Base-by-base conservation (phyloP, 805 yeast species). In the Yarrowia sp. region DNA sequence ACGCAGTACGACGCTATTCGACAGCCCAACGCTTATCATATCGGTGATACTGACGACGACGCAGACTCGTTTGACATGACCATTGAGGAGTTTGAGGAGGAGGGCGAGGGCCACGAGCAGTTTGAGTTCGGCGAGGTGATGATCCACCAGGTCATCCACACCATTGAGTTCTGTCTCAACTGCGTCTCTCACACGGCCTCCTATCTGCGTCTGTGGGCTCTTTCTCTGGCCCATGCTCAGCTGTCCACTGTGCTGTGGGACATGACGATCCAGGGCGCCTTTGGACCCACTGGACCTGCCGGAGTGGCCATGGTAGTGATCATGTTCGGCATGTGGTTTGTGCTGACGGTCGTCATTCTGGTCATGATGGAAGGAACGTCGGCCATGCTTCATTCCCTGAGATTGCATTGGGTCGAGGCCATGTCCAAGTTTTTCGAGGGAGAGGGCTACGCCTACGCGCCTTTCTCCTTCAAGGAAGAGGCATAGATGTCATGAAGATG, bases 341-440 rank as follows among this genome's bases (percentile, higher is more conserved):
- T 84, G 2, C 80, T 94, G 64, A 92, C 99, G 0, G 93, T 92
- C 22, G 86, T 90, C 69, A 92, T 94, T 68, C 81, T 94, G 70
- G 99, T 94, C 18, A 78, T 89, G 63, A 94, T 94, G 99, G 99
- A 94, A 76, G 99, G 99, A 63, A 94, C 99, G 0, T 89, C 97
- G 36, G 99, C 99, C 21, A 94, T 94, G 99, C 82, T 94, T 71
- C 99, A 94, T 76, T 87, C 97, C 19, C 82, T 94, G 71, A 88
- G 99, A 77, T 80, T 94, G 71, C 99, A 94, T 74, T 94, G 99
- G 99, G 99, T 94, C 62, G 99, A 94, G 77, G 88, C 97, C 16
- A 94, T 94, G 99, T 90, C 97, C 63, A 94, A 94, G 77, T 96
- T 88, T 73, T 94, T 94, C 70, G 96, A 88, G 72, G 99, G 99